A percentile compares a stretch with the other conserved stretches of the same genome.
Conservation (phyloP, 768 basidiomycete genomes). For the Suillus clintonianus region DNA sequence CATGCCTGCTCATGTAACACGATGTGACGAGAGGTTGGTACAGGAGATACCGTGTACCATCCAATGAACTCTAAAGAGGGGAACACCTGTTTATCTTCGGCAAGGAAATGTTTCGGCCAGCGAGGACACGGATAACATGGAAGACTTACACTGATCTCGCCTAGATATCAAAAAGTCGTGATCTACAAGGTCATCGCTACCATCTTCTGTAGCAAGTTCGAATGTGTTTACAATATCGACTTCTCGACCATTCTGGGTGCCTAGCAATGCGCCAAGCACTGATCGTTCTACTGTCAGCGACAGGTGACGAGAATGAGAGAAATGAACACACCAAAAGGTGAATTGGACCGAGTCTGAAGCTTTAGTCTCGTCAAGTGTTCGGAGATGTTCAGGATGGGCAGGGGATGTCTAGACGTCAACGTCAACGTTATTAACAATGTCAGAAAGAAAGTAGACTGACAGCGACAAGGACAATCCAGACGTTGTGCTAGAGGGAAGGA, state of each 20-base stretch:
- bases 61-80: constrained; percentile 97
- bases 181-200: constrained; percentile 64
- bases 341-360: constrained; percentile 61
- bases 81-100: constrained; percentile 94
- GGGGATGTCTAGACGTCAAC: constrained; percentile 71
- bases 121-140: not conserved
- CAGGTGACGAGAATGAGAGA: not conserved
- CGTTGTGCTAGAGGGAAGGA: constrained; percentile 67
- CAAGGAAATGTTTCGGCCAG: constrained; percentile 9
- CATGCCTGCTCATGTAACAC: constrained; percentile 82
- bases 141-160: constrained; percentile 79
- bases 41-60: constrained; percentile 91
- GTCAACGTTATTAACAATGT: constrained; percentile 12
- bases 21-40: constrained; percentile 75
- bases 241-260: constrained; percentile 91
- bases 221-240: constrained; percentile 98
- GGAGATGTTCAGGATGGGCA: constrained; percentile 95
- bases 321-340: constrained; percentile 62
- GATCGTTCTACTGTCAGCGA: constrained; percentile 2
- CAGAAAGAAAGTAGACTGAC: constrained; percentile 42
- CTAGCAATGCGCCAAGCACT: constrained; percentile 94
- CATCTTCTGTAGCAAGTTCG: constrained; percentile 71
- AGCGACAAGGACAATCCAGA: constrained; percentile 76
- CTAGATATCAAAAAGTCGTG: constrained; percentile 80
- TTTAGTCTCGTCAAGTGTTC: constrained; percentile 90